Percentiles rank a stretch among this genome's conserved stretches.
Conservation (phyloP, 345 rosid species). For the Lepidium didymum region DNA sequence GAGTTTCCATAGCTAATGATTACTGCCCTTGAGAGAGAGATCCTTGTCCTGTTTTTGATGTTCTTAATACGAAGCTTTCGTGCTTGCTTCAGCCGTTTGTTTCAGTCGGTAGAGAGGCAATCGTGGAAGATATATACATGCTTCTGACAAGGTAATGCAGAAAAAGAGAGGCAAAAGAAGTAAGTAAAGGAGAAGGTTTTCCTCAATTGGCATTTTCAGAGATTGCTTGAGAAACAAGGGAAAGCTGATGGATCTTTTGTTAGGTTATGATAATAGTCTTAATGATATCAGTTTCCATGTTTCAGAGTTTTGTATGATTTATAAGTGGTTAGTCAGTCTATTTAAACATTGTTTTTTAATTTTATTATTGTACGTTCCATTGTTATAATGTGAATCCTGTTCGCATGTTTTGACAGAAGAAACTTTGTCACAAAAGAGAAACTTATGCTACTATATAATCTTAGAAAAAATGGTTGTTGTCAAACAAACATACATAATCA, state of each 20-base stretch:
- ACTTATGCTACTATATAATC: no score
- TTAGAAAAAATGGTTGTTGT: no score
- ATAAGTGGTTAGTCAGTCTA: conserved; percentile 13
- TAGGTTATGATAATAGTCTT: conserved; percentile 8
- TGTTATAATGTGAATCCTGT: conserved; percentile 6
- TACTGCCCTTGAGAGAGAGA: conserved; percentile 13
- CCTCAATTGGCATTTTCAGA: conserved; percentile 24
- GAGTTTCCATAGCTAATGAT: background rate
- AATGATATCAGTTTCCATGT: conserved; percentile 20
- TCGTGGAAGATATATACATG: conserved; percentile 10
- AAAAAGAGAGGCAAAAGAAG: background rate
- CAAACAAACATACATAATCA: no score
- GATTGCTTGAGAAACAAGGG: conserved; percentile 18
- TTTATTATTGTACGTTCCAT: conserved; percentile 10
- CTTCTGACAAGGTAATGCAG: conserved; percentile 19
- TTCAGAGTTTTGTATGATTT: conserved; percentile 20
- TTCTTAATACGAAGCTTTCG: background rate
- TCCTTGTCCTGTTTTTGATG: conserved; percentile 23
- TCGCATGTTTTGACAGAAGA: conserved; percentile 10
- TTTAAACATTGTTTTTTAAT: background rate
- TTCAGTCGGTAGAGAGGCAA: conserved; percentile 4
- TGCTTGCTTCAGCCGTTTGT: conserved; percentile 14
- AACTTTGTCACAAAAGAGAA: background rate
- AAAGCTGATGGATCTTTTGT: conserved; percentile 8
- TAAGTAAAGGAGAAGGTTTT: conserved; percentile 10